Evolutionary conservation across 169 alveolate genomes (phyloP).

Genomic region (Sarcocystis neurona): DNA sequence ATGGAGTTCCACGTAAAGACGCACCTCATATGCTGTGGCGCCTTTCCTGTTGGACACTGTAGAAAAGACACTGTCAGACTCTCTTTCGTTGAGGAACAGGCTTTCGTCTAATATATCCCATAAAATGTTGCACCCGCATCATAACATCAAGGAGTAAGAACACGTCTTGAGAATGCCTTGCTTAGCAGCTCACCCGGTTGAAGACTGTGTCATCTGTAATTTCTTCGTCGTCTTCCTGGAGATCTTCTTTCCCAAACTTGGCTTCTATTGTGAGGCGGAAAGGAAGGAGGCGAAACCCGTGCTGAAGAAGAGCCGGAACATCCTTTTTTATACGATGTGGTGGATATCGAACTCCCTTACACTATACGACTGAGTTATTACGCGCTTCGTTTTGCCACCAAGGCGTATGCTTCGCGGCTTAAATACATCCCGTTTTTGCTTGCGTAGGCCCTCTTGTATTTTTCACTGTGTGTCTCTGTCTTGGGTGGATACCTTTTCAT

Average conservation of each 20-base stretch:
- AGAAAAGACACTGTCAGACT: background rate
- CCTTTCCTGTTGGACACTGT: background rate
- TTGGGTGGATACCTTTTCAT: no score
- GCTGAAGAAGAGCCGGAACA: slow-evolving; percentile 3
- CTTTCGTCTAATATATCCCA: background rate
- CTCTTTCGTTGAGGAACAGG: background rate
- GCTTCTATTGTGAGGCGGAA: background rate
- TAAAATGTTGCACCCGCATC: background rate
- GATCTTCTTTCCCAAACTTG: background rate
- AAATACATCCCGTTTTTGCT: background rate
- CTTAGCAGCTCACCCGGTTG: background rate
- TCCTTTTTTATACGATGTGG: background rate
- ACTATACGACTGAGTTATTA: background rate
- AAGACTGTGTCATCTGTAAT: background rate
- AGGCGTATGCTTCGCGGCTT: background rate
- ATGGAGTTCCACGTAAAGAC: no score
- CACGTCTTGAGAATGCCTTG: background rate
- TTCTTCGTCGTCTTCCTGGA: background rate
- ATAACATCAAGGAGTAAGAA: background rate
- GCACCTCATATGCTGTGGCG: background rate
- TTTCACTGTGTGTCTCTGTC: no score
- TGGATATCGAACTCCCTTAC: background rate
- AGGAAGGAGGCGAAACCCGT: slow-evolving; percentile 7
- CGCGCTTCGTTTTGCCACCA: no score
- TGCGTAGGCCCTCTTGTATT: no score